Evolutionary conservation across 805 yeast genomes (phyloP), one percentile per base, ranked within the genome.

Genomic region (Dipodascus geniculatus): DNA sequence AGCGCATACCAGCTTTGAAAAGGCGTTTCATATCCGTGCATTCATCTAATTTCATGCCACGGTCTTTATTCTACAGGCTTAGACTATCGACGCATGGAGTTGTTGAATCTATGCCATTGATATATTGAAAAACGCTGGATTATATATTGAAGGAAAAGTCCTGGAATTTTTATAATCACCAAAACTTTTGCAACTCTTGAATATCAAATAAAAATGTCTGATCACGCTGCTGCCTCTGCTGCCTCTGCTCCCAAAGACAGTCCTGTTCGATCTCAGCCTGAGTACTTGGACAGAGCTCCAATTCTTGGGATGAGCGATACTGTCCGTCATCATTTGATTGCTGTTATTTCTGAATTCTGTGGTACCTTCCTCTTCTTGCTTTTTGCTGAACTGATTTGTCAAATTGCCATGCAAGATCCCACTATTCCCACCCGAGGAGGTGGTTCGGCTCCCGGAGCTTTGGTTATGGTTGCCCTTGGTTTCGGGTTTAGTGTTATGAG

Each of bases 311-410:
- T 76, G 42, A 65, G 65, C 38, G 79, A 75, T 60, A 62, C 74
- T 16, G 22, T 72, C 38, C 75, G 80, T 65, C 82, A 83, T 71
- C 87, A 83, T 61, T 60, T 77, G 50, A 73, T 84, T 61, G 90
- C 88, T n/a, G 74, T 76, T 35, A 69, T 78, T 55, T 93, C 89
- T 68, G 96, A 87, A 71, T 85, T 87, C 68, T 77, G 81, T 62
- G 96, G 96, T 62, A 87, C 96, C 38, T 87, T 85, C 65, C 74
- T 85, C 67, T 87, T 87, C 71, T 73, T 88, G 58, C 84, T 88
- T 84, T 75, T 81, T 57, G 95, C 96, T 2, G 85, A 77, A 60
- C 76, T 84, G 52, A 86, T 87, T 74, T 95, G 93, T 42, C 88
- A 85, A 68, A 80, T 81, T 65, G 95, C 95, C 58, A 87, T 83